Base-by-base conservation (phyloP, 176 grass and related monocot genomes). In the Triticum monococcum region DNA sequence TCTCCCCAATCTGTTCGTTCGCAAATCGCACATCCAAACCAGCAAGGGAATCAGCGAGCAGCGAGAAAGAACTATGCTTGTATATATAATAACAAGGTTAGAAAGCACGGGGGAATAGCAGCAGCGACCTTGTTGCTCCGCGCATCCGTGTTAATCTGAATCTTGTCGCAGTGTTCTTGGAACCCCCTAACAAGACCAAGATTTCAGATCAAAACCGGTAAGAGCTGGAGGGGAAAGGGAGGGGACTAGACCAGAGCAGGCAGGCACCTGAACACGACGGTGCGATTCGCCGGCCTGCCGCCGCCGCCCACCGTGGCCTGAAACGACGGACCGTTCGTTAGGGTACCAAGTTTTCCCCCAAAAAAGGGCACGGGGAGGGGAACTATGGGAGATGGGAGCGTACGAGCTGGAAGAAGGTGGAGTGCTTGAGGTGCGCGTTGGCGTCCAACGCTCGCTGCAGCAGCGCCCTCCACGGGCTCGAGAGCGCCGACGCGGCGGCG, bases 331-430 rank as follows among this genome's bases (percentile, higher is more conserved):
- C 7, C 18, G 56, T 59, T 20, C 56, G 56, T 59, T 59, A 59
- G 56, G 56, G 56, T 59, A 9, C 2, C 14, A 3, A 38, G 8
- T 12, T 9, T 45, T 45, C 10, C 10, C 41, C 41, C 41, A 30
- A 30, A 62, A 36, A 36, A 36, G 35, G 76, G 63, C 24, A 12
- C 17, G n/a, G n/a, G 35, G 9, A 12, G 36, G 85, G 75, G 41
- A 69, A 12, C 68, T 30, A 30, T 30, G 0, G 43, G 0, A 37
- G 52, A 59, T 66, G 11, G 72, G 56, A 74, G 50, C 86, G 10
- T 94, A 98, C 96, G 36, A 98, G 96, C 40, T 98, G 96, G 81
- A 95, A 94, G 82, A 88, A 95, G 28, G 79, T 80, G 68, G 96
- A 95, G 83, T 95, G 93, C 81, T 92, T 95, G 30, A 96, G 88